Base-by-base conservation (phyloP, 306 rosid species). In the Sicyos baderoa region DNA sequence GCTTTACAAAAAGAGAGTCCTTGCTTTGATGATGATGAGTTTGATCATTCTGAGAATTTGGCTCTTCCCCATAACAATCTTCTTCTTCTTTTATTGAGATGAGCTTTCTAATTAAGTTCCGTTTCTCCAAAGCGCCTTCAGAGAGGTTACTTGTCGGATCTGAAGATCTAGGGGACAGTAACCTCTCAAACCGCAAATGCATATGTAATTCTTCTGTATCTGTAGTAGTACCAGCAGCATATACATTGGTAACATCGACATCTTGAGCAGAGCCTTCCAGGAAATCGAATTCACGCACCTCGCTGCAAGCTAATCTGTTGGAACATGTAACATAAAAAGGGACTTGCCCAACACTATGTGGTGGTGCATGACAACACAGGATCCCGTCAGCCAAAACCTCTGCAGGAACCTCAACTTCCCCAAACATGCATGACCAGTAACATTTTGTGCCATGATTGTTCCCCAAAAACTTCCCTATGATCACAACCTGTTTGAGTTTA, bases 371-470 rank as follows among this genome's bases (percentile, higher is more conserved):
- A 77, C 97, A 91, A 77, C 89, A 84, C 72, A 91, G 81, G 78
- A 88, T 77, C 54, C 97, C 97, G 83, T 80, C 74, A 17, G 85
- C 84, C 84, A 91, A 74, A 78, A 88, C 78, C 77, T 82, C 86
- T 32, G 92, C 95, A 53, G 89, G 84, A 78, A 88, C 97, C 86
- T 91, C 97, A 52, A 88, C 85, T 82, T 91, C 97, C 75, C 97
- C 97, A 70, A 88, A 91, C 97, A 91, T 91, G 67, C 97, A 88
- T 13, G 95, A 91, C 97, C 97, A 91, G 29, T 81, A 73, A 55
- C 71, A 77, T 54, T 79, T 75, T 70, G 70, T 77, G 54, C 76
- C 79, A 35, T 75, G 77, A 66, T 63, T 82, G 76, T 74, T 78
- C 76, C 77, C 84, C 75, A 91, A 78, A 83, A 88, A 86, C 54